These are phyloP conservation scores for Penicillium verhagenii DNA, from an alignment of 495 filamentous ascomycete genomes.

Conservation along the genomic window DNA sequence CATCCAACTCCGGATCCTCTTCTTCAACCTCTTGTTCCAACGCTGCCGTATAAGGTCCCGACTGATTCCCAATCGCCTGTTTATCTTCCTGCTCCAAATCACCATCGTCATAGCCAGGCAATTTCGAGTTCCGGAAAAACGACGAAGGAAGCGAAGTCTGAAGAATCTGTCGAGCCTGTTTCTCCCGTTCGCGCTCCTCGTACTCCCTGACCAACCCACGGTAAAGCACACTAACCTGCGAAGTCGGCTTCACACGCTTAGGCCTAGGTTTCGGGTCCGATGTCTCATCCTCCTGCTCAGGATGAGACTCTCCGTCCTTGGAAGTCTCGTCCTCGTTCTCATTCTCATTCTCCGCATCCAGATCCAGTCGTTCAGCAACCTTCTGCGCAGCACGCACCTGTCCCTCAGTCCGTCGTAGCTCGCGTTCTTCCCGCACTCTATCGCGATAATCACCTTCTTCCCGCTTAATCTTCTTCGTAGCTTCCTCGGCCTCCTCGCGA, in stretches of 20 bases:
- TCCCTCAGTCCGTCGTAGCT: constrained; percentile 65
- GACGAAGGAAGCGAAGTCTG: constrained; percentile 58
- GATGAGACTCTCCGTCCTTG: not conserved
- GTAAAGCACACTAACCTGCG: constrained; percentile 75
- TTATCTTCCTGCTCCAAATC: constrained; percentile 58
- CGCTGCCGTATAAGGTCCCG: constrained; percentile 35
- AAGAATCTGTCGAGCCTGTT: constrained; percentile 66
- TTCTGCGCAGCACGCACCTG: constrained; percentile 74
- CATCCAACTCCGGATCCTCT: constrained; percentile 83
- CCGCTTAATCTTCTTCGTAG: constrained; percentile 61
- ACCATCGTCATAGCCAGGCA: constrained; percentile 51
- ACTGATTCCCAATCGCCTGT: constrained; percentile 47
- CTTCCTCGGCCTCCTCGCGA: constrained; percentile 57
- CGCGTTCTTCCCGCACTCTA: constrained; percentile 66
- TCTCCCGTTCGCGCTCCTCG: constrained; percentile 66
- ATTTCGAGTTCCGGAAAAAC: constrained; percentile 44
- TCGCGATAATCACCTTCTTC: constrained; percentile 76
- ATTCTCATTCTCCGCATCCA: constrained; percentile 39
- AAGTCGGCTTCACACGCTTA: constrained; percentile 47
- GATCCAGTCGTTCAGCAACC: constrained; percentile 72
- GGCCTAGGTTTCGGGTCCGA: constrained; percentile 5
- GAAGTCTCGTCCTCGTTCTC: not conserved
- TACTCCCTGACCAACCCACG: constrained; percentile 68
- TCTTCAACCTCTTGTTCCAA: constrained; percentile 73
- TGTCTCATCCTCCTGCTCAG: not conserved